Evolutionary conservation across 2,329 filamentous ascomycete species (phyloP), one percentile per base, ranked within the genome.

Genomic region (Coniochaeta sp.): DNA sequence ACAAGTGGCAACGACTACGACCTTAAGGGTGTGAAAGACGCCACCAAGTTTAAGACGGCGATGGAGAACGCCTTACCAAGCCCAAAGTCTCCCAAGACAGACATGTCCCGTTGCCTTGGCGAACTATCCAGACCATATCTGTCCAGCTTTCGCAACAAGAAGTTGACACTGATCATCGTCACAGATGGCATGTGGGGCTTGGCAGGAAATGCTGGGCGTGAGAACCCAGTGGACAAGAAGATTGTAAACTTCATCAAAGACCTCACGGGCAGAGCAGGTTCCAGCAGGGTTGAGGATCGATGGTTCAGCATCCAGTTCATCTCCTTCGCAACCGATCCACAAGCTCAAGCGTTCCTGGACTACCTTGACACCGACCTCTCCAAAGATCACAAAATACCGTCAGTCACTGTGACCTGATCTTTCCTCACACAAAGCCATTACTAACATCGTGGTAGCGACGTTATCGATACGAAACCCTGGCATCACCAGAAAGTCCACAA

Each of bases 261-360:
- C 2, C 38, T 58, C 5, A 22, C 11, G 52, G n/a, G 3, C 2
- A 47, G 5, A 43, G 34, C 19, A 28, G 19, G 28, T 4, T 4
- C 8, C 5, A 31, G 31, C 24, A 50, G 6, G 24, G 26, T 44
- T 9, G 22, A 50, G 22, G 40, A 58, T 14, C 36, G 57, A 8
- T 58, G 57, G 57, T 58, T 58, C 40, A 58, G 57, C 57, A 58
- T 58, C 57, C 57, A 58, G 57, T 58, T 58, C 26, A 34, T 58
- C 38, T 44, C 57, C 9, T 58, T 58, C 16, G 57, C 36, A 2
- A 47, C 34, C 6, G 40, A 50, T 22, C 36, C 36, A 16, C 7
- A 24, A 14, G 57, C 57, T n/a, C 40, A 44, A 3, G 19, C 17
- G 12, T 31, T 31, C 12, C 22, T 58, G 17, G 12, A 44, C 6